Evolutionary conservation across 345 rosid genomes (phyloP).

Genomic region (Leavenworthia alabamica): DNA sequence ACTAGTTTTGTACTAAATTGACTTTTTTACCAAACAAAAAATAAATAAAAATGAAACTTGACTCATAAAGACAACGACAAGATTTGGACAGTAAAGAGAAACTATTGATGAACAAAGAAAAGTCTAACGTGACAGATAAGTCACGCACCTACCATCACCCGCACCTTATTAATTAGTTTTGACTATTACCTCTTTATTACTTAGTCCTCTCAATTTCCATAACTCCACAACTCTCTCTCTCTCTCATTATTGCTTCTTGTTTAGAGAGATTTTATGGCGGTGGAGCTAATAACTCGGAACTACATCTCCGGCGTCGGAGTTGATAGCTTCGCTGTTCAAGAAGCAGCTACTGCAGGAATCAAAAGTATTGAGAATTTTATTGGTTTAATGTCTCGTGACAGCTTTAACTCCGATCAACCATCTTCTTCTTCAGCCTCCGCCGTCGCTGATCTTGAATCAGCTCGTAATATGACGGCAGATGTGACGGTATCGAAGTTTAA

Average conservation of each 20-base stretch:
- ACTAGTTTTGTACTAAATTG: not conserved
- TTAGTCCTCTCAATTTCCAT: constrained; percentile 5
- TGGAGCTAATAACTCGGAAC: constrained; percentile 33
- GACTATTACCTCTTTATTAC: not conserved
- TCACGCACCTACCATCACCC: constrained; percentile 21
- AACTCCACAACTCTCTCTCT: constrained; percentile 7
- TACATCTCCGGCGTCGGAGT: constrained; percentile 31
- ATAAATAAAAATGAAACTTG: not conserved
- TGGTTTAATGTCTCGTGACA: constrained; percentile 53
- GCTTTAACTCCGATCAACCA: constrained; percentile 17
- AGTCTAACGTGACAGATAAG: constrained; percentile 22
- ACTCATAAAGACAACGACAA: not conserved
- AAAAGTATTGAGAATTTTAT: constrained; percentile 72
- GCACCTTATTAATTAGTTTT: not conserved
- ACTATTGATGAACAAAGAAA: not conserved
- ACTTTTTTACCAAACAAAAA: not conserved
- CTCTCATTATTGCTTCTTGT: not conserved
- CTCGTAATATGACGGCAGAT: constrained; percentile 54
- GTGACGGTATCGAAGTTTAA: constrained; percentile 77
- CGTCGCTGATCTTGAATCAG: constrained; percentile 40
- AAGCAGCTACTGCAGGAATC: constrained; percentile 84
- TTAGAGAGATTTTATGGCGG: constrained; percentile 25
- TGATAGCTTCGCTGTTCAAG: constrained; percentile 51
- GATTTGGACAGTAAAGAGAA: not conserved
- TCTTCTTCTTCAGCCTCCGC: constrained; percentile 27